Evolutionary conservation across 1,284 basidiomycete genomes (phyloP), one percentile per base, ranked within the genome.

Genomic region (Boletus sp.): DNA sequence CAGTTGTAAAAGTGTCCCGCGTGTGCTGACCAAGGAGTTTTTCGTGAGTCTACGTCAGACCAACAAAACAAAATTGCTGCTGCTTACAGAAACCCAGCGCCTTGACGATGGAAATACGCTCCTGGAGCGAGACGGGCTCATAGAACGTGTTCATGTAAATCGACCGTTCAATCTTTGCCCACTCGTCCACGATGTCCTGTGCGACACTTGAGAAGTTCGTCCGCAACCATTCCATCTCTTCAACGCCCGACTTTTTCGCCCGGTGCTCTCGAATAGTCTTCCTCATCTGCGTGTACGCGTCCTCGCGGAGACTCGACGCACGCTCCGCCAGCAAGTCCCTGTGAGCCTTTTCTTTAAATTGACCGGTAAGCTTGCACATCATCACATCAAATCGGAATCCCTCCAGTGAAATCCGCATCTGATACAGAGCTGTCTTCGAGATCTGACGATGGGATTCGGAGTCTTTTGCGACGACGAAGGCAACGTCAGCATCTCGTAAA

Each of bases 1-100:
- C 78, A 73, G 47, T 66, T 69, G 48, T 72, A 73, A 44, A 68
- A 76, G 48, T 78, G 76, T 2, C 75, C 76, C 1, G 65, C 60
- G 16, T 70, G 65, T 0, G 60, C 72, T 75, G 52, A 12, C 10
- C 0, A 19, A 10, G 1, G 4, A 3, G 8, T 17, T 7, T 29
- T 25, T n/a, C 22, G 5, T 42, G 5, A 53, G 41, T n/a, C 16
- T 37, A 23, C 41, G n/a, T 33, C 4, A 6, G 1, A 20, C 13
- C 8, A 12, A 23, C 16, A n/a, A 3, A 8, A 26, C 25, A 26
- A 0, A 26, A 26, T n/a, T 30, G n/a, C n/a, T 7, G 4, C 29
- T 2, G 20, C 59, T 67, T 51, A 74, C 73, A 49, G 44, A 74
- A 73, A 9, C 57, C 52, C 14, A 75, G 55, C 0, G 73, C 71